Evolutionary conservation across 2,329 filamentous ascomycete species (phyloP).

Genomic region (Fusarium bactridioides): DNA sequence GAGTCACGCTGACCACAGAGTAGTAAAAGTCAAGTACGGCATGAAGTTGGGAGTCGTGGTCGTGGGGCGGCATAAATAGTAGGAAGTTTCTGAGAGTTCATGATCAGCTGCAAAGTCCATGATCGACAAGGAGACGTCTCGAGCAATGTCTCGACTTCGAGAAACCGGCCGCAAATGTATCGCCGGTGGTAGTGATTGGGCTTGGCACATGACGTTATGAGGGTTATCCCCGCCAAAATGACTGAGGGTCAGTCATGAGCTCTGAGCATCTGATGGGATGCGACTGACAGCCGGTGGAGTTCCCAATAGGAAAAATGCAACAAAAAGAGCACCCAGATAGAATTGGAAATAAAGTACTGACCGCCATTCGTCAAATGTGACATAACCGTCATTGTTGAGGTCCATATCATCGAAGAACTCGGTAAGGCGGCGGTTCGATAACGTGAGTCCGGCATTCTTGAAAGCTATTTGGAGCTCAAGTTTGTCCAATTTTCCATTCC

Average conservation of each 20-base stretch:
- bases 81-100: constrained; percentile 77
- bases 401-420: constrained; percentile 93
- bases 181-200: constrained; percentile 9
- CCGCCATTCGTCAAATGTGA: constrained; percentile 97
- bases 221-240: constrained; percentile 38
- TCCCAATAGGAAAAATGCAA: background rate
- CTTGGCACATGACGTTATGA: constrained; percentile 44
- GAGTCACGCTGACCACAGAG: constrained; percentile 85
- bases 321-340: constrained; percentile 4
- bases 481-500: constrained; percentile 86
- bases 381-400: constrained; percentile 84
- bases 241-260: constrained; percentile 40
- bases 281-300: constrained; percentile 14
- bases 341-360: constrained; percentile 58
- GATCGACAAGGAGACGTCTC: background rate
- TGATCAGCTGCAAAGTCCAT: constrained; percentile 34
- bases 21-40: constrained; percentile 92
- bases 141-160: background rate
- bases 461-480: constrained; percentile 84
- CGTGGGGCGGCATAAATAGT: constrained; percentile 78
- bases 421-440: constrained; percentile 79
- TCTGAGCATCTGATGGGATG: constrained; percentile 32
- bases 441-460: constrained; percentile 76
- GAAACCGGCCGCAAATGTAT: constrained; percentile 11
- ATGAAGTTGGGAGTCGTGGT: constrained; percentile 74